Conservation (phyloP, 129 eudicot genomes). For the Flaveria bidentis region DNA sequence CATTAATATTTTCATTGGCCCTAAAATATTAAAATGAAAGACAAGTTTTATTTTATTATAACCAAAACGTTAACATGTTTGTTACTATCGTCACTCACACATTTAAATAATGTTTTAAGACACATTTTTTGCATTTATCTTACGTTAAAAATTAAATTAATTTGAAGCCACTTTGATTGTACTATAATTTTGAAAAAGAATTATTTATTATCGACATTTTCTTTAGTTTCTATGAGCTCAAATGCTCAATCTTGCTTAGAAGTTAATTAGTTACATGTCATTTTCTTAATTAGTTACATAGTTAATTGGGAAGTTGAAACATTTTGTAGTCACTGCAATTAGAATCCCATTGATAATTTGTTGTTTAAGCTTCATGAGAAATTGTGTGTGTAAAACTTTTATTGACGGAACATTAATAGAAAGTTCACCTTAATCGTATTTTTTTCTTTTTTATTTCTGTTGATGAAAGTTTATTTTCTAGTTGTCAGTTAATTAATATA, state of each 20-base stretch:
- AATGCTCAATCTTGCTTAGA: neutral
- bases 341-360: no score
- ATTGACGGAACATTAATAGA: no score
- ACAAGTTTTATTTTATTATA: no score
- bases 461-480: no score
- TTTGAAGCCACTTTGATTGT: neutral
- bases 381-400: no score
- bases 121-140: neutral
- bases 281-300: neutral
- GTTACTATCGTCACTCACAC: neutral
- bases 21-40: no score
- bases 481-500: no score
- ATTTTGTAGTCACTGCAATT: neutral
- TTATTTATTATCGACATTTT: neutral
- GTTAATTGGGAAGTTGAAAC: neutral
- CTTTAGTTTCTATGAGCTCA: neutral
- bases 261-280: neutral
- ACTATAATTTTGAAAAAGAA: neutral
- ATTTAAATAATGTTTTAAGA: neutral
- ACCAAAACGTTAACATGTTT: no score
- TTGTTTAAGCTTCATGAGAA: no score
- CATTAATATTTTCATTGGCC: no score
- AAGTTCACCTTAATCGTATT: no score
- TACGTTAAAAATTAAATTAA: neutral
- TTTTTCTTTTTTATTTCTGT: no score